These are phyloP conservation scores for Taxillus chinensis DNA, from an alignment of 164 flowering plant species.

Conservation along the genomic window DNA sequence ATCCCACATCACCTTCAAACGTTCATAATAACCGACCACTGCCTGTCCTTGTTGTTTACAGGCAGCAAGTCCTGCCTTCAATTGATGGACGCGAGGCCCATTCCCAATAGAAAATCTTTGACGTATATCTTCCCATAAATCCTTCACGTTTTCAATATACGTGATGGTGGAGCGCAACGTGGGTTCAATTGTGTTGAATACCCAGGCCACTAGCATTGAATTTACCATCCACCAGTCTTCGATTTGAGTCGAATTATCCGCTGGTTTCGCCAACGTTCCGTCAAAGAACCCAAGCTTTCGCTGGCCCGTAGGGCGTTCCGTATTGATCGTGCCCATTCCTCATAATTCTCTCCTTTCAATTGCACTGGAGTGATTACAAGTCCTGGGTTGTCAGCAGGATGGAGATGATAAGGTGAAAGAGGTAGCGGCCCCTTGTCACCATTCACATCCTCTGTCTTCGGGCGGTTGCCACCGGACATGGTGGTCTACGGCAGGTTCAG, in stretches of 20 bases:
- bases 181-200: neutral
- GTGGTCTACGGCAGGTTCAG: too few relatives aligned
- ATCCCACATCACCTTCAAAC: too few relatives aligned
- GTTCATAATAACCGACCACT: too few relatives aligned
- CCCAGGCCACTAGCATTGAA: neutral
- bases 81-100: neutral
- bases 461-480: too few relatives aligned
- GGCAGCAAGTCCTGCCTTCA: neutral
- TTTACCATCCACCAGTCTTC: slow-evolving; percentile 1
- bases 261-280: neutral
- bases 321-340: neutral
- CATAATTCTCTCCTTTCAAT: slow-evolving; percentile 1
- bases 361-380: neutral
- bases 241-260: neutral
- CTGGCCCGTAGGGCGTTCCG: neutral
- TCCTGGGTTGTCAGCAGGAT: neutral
- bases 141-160: neutral
- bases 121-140: neutral
- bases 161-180: neutral
- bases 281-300: too few relatives aligned
- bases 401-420: neutral
- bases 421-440: too few relatives aligned
- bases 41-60: neutral
- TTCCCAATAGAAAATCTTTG: neutral
- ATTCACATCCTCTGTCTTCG: too few relatives aligned